Base-by-base conservation (phyloP, 306 rosid species). In the Styphnolobium japonicum region DNA sequence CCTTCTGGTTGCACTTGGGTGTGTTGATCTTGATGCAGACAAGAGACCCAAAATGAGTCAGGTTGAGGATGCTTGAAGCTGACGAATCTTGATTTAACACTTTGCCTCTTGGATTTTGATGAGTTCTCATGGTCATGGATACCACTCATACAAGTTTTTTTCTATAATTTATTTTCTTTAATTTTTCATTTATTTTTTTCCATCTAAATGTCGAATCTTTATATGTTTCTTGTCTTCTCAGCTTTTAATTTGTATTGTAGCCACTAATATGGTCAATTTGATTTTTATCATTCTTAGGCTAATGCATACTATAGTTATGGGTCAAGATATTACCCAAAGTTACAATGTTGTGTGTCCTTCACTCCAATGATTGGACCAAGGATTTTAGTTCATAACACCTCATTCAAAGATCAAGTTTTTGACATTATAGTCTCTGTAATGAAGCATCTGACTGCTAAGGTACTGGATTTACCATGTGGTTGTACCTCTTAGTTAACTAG, bases 281-380 rank as follows among this genome's bases (percentile, higher is more conserved):
- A 92, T 65, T 94, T 94, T 43, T 97, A 94, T 85, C 97, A 94
- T 85, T 87, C 98, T 33, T 94, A 97, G 98, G 97, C 98, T 19
- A 94, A 92, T 81, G 98, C 98, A 7, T 92, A 91, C 72, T 81
- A 89, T 72, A 78, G 90, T 62, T 89, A 88, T 48, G 98, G 97
- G 4, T 79, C 87, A 40, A 83, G 87, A 61, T 94, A 94, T 75
- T 94, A 94, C 77, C 98, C 98, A 7, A 94, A 94, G 81, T 76
- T 94, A 39, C 98, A 94, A 67, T 92, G 89, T 25, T 94, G 92
- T 82, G 97, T 92, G 4, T 97, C 98, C 75, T 94, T 94, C 86
- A 94, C 97, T 11, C 98, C 98, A 4, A 97, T 94, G 18, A 89
- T 97, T 18, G 98, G 97, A 66, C 93, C 98, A 31, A 88, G 98